Conservation (phyloP, 352 stramenopile genomes). For the Aphanomyces cochlioides region DNA sequence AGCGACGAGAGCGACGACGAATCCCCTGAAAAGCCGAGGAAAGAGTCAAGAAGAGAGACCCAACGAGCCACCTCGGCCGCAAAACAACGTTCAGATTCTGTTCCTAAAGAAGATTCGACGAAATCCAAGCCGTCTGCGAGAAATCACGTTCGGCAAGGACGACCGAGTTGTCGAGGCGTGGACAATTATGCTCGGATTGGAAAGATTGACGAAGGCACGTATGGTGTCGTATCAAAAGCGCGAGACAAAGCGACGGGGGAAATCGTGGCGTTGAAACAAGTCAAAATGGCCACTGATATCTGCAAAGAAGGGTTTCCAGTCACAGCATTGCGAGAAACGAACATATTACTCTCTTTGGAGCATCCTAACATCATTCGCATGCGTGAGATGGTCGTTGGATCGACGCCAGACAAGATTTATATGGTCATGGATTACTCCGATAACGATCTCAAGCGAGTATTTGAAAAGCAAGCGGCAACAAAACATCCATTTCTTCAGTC, state of each 20-base stretch:
- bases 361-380: slow-evolving; percentile 86
- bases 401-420: slow-evolving; percentile 84
- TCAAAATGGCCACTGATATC: slow-evolving; percentile 72
- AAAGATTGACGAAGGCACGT: slow-evolving; percentile 95
- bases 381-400: slow-evolving; percentile 86
- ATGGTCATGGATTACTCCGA: slow-evolving; percentile 91
- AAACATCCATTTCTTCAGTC: slow-evolving; percentile 66
- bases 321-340: slow-evolving; percentile 81
- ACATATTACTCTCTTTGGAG: slow-evolving; percentile 72
- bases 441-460: slow-evolving; percentile 81
- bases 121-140: not conserved
- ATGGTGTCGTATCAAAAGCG: slow-evolving; percentile 95
- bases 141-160: slow-evolving; percentile 1
- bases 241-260: slow-evolving; percentile 85
- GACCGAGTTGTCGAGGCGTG: slow-evolving; percentile 86
- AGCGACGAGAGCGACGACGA: slow-evolving; percentile 22
- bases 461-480: slow-evolving; percentile 79
- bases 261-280: slow-evolving; percentile 92
- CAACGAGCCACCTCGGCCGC: not conserved
- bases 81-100: too few relatives aligned
- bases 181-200: slow-evolving; percentile 92
- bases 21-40: not conserved
- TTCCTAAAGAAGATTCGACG: too few relatives aligned
- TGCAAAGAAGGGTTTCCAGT: slow-evolving; percentile 82
- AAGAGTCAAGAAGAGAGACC: not conserved